Evolutionary conservation across 768 basidiomycete genomes (phyloP), one percentile per base, ranked within the genome.

Genomic region (Termitomyces sp.): DNA sequence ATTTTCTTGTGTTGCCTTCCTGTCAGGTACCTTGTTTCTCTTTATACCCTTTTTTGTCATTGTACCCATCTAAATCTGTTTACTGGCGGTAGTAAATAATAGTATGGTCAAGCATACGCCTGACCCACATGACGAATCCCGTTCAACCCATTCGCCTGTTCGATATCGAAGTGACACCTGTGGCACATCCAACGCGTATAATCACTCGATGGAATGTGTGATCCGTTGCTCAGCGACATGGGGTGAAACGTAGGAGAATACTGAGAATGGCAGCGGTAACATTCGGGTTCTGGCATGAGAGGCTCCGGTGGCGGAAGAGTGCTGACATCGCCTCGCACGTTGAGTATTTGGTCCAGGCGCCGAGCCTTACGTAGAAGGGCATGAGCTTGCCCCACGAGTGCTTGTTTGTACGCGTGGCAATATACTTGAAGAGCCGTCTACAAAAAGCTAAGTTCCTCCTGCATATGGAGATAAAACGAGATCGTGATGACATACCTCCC

Each of bases 391-490:
- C 78, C 78, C 2, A 87, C 76, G 1, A 81, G 79, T 7, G 89
- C 88, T 67, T 89, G 89, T 73, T 98, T 98, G 79, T 94, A 96
- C 12, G 84, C 81, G 62, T 84, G 84, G 57, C 89, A 89, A 71
- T 92, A 98, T 13, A 92, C 86, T 75, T 97, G 94, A 20, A 98
- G 81, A 0, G 94, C 91, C 11, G 93, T 94, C 95, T 97, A 65
- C 9, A 49, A 20, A 48, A 16, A 33, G 56, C 42, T 22, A 42
- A 66, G 24, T 57, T 58, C 62, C 13, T 55, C 54, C 33, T 24
- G 16, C 51, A 44, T 39, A 46, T 33, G 36, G 63, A 44, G 22
- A 20, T 8, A n/a, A 33, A 55, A 57, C 42, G 32, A 55, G 22
- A 32, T 15, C 42, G 32, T 54, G 22, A 32, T 15, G n/a, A 68